Evolutionary conservation across 2,329 filamentous ascomycete species (phyloP), one percentile per base, ranked within the genome.

Genomic region (Talaromyces sp.): DNA sequence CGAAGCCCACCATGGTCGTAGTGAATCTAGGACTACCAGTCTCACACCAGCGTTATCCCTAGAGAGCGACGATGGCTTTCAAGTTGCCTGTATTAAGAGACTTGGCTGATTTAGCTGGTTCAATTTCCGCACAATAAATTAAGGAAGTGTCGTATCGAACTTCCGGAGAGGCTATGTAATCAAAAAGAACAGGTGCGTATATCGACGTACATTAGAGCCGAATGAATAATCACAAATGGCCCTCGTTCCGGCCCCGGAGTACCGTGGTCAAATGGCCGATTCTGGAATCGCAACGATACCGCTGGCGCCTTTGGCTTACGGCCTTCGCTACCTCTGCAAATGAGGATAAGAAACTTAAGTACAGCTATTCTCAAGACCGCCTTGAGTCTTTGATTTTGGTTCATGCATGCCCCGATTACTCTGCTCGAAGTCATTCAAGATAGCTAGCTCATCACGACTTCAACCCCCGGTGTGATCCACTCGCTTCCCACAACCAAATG

Each of bases 91-190:
- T n/a, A 50, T 50, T 50, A 50, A 19, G 45, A 50, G 45, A 50
- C 1, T 50, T 50, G 45, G 45, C 45, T 50, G 45, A 50, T 50
- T 50, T 50, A 50, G 45, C 45, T 50, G 45, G 45, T 50, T 50
- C 45, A 50, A 50, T 50, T 50, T 50, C 6, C 45, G 45, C 45
- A 50, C 45, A 50, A 50, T 10, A 50, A 50, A 50, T 50, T 50
- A 3, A 50, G 11, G 45, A 50, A 50, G 45, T 19, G 45, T 50
- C 45, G 45, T 3, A 3, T 50, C 45, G 6, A 7, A 3, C 24
- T 50, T 50, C 45, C 45, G 45, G 45, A 50, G 45, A 50, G 45
- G 45, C 45, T 50, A 50, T 50, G 45, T 50, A 50, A 50, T n/a
- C 45, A 50, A n/a, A 50, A 50, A 50, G 45, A 50, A 7, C 45